A percentile compares a stretch with the other conserved stretches of the same genome.
phyloP scores from a whole-genome alignment of 331 rosid genomes.

The Pyracantha coccinea region DNA sequence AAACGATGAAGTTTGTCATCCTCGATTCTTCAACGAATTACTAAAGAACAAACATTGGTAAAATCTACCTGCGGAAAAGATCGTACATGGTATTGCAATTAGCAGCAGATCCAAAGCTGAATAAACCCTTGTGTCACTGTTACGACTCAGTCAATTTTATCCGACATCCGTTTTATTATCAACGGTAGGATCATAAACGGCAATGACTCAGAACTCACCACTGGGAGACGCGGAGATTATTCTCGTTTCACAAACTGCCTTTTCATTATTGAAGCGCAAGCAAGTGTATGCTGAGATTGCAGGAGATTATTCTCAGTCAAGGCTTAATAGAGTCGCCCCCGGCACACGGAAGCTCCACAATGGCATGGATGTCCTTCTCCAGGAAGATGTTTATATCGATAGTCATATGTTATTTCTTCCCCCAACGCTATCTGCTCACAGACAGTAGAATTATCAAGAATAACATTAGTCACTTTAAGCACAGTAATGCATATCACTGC shows the following conservation, averaged over 20 bases:
- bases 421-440: slow-evolving; percentile 69
- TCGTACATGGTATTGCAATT: neutral
- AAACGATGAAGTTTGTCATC: neutral
- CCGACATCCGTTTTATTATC: neutral
- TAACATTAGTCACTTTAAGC: neutral
- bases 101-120: neutral
- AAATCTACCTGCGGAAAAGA: neutral
- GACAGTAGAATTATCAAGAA: neutral
- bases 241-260: slow-evolving; percentile 6
- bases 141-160: too few species aligned
- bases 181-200: neutral
- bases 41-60: neutral
- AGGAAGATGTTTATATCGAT: slow-evolving; percentile 41
- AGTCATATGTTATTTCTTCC: slow-evolving; percentile 78
- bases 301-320: neutral
- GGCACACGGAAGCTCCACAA: slow-evolving; percentile 57
- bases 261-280: neutral
- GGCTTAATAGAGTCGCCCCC: slow-evolving; percentile 48
- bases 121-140: neutral
- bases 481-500: neutral
- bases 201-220: slow-evolving; percentile 6
- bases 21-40: slow-evolving; percentile 5
- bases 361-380: slow-evolving; percentile 69
- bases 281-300: neutral
- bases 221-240: neutral